Evolutionary conservation across 1,284 basidiomycete genomes (phyloP).

Genomic region (Rhodotorula sp.): DNA sequence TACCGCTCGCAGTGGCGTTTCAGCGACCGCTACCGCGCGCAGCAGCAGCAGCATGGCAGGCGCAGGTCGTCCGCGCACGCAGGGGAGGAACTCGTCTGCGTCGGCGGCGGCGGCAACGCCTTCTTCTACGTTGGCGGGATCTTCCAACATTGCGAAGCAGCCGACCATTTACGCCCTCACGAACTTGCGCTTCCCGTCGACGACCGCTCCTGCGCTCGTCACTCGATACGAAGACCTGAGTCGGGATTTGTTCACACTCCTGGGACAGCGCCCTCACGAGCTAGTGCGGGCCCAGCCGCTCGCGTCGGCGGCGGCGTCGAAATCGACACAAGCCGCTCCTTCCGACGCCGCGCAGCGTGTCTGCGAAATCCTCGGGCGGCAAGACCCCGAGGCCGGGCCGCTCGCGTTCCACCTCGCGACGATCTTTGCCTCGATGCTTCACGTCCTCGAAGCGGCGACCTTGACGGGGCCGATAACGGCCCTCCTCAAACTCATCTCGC

Average conservation of each 20-base stretch:
- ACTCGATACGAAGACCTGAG: slow-evolving; percentile 18
- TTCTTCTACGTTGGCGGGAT: background rate
- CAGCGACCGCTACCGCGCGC: too few species aligned
- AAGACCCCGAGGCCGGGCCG: background rate
- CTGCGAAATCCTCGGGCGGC: background rate
- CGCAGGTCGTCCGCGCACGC: too few species aligned
- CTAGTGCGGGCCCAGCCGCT: background rate
- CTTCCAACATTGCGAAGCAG: background rate
- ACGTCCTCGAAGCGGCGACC: slow-evolving; percentile 20
- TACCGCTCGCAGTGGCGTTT: too few species aligned
- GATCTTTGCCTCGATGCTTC: slow-evolving; percentile 9
- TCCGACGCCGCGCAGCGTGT: background rate
- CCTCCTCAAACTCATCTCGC: slow-evolving; percentile 18
- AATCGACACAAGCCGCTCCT: background rate
- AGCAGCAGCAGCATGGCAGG: too few species aligned
- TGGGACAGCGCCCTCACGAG: slow-evolving; percentile 21
- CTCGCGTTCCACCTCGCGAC: slow-evolving; percentile 17
- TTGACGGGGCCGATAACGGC: slow-evolving; percentile 27
- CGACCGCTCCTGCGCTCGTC: background rate
- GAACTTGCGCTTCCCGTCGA: slow-evolving; percentile 27
- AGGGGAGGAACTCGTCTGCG: too few species aligned
- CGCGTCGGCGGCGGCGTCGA: background rate
- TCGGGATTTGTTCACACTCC: slow-evolving; percentile 23
- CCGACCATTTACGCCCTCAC: slow-evolving; percentile 33
- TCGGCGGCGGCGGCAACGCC: too few species aligned